phyloP scores from a whole-genome alignment of 805 yeast genomes.

The Cyberlindnera subsufficiens region DNA sequence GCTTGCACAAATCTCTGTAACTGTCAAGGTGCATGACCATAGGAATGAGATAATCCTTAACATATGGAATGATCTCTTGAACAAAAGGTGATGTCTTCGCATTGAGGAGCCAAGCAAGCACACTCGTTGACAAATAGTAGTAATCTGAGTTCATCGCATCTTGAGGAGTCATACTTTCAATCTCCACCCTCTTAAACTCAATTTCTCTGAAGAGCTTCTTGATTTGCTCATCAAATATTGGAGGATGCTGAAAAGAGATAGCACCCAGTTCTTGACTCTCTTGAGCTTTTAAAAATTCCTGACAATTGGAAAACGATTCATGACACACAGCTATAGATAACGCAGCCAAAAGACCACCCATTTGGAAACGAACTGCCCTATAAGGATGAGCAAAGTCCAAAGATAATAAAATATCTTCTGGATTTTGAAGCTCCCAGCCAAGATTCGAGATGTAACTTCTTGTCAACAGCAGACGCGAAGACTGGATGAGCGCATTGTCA shows the following conservation, averaged over 20 bases:
- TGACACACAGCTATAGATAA: conserved; percentile 36
- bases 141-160: conserved; percentile 55
- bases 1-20: conserved; percentile 75
- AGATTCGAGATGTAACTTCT: conserved; percentile 42
- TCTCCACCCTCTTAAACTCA: conserved; percentile 30
- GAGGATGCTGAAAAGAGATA: conserved; percentile 25
- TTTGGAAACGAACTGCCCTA: conserved; percentile 61
- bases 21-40: conserved; percentile 57
- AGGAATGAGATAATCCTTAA: conserved; percentile 55
- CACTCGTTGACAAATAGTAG: conserved; percentile 58
- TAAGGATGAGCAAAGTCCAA: conserved; percentile 57
- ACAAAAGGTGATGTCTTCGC: conserved; percentile 51
- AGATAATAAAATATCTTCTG: conserved; percentile 36
- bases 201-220: conserved; percentile 39
- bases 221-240: conserved; percentile 31
- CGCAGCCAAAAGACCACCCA: conserved; percentile 47
- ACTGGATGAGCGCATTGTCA: conserved; percentile 59
- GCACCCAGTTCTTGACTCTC: conserved; percentile 30
- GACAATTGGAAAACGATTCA: conserved; percentile 35
- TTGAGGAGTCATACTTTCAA: conserved; percentile 40
- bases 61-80: conserved; percentile 44
- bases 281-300: conserved; percentile 35
- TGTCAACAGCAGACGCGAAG: conserved; percentile 53
- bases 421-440: conserved; percentile 49
- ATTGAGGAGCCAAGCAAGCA: conserved; percentile 52